phyloP scores from a whole-genome alignment of 2,329 filamentous ascomycete species.

The Epicoccum nigrum region DNA sequence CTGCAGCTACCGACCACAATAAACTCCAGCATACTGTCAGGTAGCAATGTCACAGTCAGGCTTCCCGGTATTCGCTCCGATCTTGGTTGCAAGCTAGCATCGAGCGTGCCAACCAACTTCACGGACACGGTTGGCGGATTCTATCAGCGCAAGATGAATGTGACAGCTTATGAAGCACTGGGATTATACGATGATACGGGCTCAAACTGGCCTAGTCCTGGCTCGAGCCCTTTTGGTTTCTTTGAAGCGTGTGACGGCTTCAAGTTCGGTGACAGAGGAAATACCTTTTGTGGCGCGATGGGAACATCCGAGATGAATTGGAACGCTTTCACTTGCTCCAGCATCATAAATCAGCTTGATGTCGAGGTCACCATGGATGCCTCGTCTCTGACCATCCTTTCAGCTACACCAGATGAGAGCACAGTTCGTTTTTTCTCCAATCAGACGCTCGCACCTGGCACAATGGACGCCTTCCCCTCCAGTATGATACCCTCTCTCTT shows the following conservation, averaged over 20 bases:
- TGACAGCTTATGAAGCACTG: neutral
- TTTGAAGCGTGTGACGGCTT: neutral
- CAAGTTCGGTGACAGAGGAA: too few relatives aligned
- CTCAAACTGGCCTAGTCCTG: neutral
- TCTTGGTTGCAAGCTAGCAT: neutral
- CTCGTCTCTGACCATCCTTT: neutral
- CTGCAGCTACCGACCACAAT: neutral
- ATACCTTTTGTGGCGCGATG: neutral
- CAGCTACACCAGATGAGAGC: neutral
- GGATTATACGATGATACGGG: neutral
- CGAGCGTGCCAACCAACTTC: neutral
- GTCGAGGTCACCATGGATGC: constrained; percentile 1
- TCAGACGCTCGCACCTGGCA: neutral
- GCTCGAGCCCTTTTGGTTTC: neutral
- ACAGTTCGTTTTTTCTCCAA: neutral
- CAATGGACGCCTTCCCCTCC: neutral
- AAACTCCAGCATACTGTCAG: neutral
- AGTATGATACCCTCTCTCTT: neutral
- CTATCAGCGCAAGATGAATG: neutral
- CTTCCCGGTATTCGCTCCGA: constrained; percentile 3
- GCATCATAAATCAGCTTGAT: neutral
- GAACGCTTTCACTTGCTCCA: constrained; percentile 1
- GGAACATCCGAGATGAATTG: constrained; percentile 1
- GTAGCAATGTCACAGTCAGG: neutral
- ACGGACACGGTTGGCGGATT: neutral